phyloP scores from a whole-genome alignment of 805 yeast species.

The Schwanniomyces yamadae region DNA sequence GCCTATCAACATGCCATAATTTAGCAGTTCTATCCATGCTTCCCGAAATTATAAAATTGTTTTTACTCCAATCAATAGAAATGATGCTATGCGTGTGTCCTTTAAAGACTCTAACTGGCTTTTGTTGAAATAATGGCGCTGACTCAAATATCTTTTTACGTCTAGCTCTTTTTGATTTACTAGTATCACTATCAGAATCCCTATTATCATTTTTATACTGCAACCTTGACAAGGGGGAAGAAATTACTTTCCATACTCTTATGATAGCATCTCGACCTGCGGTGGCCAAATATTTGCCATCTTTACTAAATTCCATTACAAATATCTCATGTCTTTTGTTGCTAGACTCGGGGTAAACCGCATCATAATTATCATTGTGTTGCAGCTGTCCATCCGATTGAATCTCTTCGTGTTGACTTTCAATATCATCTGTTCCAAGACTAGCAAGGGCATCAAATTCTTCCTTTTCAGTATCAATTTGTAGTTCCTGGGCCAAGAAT shows the following conservation, averaged over 20 bases:
- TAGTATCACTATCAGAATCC: constrained; percentile 14
- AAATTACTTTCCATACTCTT: constrained; percentile 75
- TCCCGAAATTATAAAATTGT: constrained; percentile 74
- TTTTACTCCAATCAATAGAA: constrained; percentile 85
- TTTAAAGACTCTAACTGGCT: constrained; percentile 56
- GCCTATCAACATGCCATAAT: constrained; percentile 80
- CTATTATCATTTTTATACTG: constrained; percentile 34
- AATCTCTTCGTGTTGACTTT: neutral
- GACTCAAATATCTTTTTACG: constrained; percentile 29
- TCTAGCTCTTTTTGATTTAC: constrained; percentile 8
- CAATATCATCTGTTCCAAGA: neutral
- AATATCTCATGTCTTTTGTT: constrained; percentile 55
- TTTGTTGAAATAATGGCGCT: constrained; percentile 78
- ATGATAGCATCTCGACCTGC: constrained; percentile 77
- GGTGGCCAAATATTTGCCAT: constrained; percentile 80
- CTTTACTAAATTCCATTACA: constrained; percentile 68
- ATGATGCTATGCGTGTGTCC: constrained; percentile 73
- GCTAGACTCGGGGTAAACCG: neutral
- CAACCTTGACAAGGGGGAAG: constrained; percentile 67
- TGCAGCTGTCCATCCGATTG: too few relatives aligned
- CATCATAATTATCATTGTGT: neutral
- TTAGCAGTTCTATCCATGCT: constrained; percentile 83
- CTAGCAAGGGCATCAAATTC: constrained; percentile 1
- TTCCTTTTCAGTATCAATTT: constrained; percentile 15
- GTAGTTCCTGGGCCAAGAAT: constrained; percentile 66